A percentile compares a stretch with the other conserved stretches of the same genome.
phyloP scores from a whole-genome alignment of 2,329 filamentous ascomycete species.

The Phaeosphaeriaceae sp. region DNA sequence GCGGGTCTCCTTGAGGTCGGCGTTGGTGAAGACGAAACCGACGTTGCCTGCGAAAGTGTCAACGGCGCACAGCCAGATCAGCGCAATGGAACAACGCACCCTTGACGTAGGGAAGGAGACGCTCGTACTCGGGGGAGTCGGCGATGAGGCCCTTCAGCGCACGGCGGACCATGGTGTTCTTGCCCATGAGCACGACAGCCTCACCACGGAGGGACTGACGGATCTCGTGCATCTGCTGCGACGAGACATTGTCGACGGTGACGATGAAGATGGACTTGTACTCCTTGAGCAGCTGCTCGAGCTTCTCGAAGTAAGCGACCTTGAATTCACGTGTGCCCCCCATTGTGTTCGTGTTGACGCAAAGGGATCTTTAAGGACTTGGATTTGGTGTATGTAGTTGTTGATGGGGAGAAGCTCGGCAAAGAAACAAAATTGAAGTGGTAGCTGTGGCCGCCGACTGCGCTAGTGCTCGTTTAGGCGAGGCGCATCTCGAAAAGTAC shows the following conservation, averaged over 20 bases:
- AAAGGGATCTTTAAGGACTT: constrained; percentile 98
- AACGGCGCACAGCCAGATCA: constrained; percentile 15
- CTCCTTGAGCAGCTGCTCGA: constrained; percentile 94
- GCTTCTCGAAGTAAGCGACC: constrained; percentile 99
- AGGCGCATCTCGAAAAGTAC: constrained; percentile 14
- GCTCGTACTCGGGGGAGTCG: constrained; percentile 97
- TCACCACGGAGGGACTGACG: constrained; percentile 87
- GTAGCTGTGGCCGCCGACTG: constrained; percentile 21
- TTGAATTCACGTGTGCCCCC: constrained; percentile 97
- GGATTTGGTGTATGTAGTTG: constrained; percentile 33
- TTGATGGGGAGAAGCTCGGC: constrained; percentile 19
- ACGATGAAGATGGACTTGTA: constrained; percentile 99
- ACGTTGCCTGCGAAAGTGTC: constrained; percentile 72
- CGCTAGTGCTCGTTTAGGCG: constrained; percentile 6
- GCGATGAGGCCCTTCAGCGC: constrained; percentile 92
- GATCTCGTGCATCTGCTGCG: constrained; percentile 99
- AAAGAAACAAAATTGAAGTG: constrained; percentile 32
- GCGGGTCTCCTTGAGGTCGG: constrained; percentile 88
- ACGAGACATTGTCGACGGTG: constrained; percentile 93
- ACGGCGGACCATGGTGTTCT: constrained; percentile 99
- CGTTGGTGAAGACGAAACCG: constrained; percentile 99
- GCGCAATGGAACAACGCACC: constrained; percentile 55
- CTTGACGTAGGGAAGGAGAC: constrained; percentile 92
- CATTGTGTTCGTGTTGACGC: constrained; percentile 92
- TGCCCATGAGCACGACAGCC: constrained; percentile 98